Evolutionary conservation across 2,329 filamentous ascomycete genomes (phyloP).

Genomic region (Phialophora chinensis): DNA sequence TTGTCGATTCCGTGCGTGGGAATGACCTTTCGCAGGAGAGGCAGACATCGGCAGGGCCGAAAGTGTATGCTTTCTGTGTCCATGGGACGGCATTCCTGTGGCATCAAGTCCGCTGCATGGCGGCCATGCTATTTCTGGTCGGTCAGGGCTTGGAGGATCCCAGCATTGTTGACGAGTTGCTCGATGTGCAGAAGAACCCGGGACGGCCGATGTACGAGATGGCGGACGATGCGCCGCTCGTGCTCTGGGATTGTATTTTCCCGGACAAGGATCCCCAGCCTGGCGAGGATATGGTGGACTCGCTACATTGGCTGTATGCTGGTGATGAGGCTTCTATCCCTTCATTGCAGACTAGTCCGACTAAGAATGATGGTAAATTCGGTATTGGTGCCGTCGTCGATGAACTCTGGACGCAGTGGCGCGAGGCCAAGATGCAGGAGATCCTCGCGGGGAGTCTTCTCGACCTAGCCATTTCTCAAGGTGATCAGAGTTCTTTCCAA

Average conservation of each 20-base stretch:
- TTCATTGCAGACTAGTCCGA: slow-evolving; percentile 52
- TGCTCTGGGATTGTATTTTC: slow-evolving; percentile 96
- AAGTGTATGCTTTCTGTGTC: slow-evolving; percentile 86
- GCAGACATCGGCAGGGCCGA: slow-evolving; percentile 48
- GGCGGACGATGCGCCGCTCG: slow-evolving; percentile 86
- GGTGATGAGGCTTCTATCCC: slow-evolving; percentile 64
- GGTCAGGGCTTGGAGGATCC: slow-evolving; percentile 85
- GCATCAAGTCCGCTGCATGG: slow-evolving; percentile 97
- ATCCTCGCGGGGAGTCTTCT: slow-evolving; percentile 77
- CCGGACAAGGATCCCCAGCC: slow-evolving; percentile 58
- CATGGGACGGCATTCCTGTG: slow-evolving; percentile 92
- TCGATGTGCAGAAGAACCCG: slow-evolving; percentile 74
- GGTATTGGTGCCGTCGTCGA: slow-evolving; percentile 72
- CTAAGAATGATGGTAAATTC: slow-evolving; percentile 64
- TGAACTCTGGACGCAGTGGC: slow-evolving; percentile 82
- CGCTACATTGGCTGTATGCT: slow-evolving; percentile 77
- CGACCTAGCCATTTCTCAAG: slow-evolving; percentile 61
- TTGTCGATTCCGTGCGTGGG: slow-evolving; percentile 10
- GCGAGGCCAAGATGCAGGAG: slow-evolving; percentile 86
- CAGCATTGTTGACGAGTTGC: slow-evolving; percentile 71
- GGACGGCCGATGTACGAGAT: slow-evolving; percentile 86
- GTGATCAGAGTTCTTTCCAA: slow-evolving; percentile 44
- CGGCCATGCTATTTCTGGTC: slow-evolving; percentile 88
- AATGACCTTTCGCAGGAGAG: neutral
- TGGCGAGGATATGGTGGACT: slow-evolving; percentile 60